Evolutionary conservation across 345 rosid species (phyloP), one percentile per base, ranked within the genome.

Genomic region (Turnera subulata): DNA sequence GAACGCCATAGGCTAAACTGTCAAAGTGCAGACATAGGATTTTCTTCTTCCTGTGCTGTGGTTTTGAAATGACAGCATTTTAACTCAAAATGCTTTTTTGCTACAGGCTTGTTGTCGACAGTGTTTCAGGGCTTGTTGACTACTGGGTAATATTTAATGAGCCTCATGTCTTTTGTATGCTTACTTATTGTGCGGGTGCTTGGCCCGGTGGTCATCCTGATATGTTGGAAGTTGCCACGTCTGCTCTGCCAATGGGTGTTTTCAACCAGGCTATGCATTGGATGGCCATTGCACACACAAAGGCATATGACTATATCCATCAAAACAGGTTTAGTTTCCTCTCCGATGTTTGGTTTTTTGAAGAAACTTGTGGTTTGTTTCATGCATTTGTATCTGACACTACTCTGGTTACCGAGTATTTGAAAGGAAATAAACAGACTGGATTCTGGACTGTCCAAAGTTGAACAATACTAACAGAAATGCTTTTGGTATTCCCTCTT

Each of bases 171-270:
- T 92, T 92, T 56, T 62, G 77, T 63, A 78, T 92, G 98, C 93
- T 92, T 66, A 92, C 98, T 29, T 88, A 92, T 73, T 83, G 85
- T 53, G 89, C 91, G 23, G 98, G 98, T 70, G 81, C 96, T 72
- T 92, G 98, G 98, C 96, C 98, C 56, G 98, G 98, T 37, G 93
- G 89, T 63, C 75, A 84, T 75, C 98, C 98, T 65, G 91, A 84
- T 65, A 76, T 88, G 88, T 69, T 92, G 73, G 98, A 92, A 76
- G 83, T 42, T 48, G 96, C 95, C 46, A 92, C 87, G 50, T 75
- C 96, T 71, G 80, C 98, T 70, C 64, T 92, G 32, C 98, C 96
- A 52, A 79, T 80, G 62, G 96, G 98, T 65, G 96, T 83, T 62
- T 88, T 88, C 62, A 81, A 75, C 45, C 92, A 85, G 77, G 80